These are phyloP conservation scores for Ganoderma multipileum DNA, from an alignment of 1,284 basidiomycete species.

Conservation along the genomic window DNA sequence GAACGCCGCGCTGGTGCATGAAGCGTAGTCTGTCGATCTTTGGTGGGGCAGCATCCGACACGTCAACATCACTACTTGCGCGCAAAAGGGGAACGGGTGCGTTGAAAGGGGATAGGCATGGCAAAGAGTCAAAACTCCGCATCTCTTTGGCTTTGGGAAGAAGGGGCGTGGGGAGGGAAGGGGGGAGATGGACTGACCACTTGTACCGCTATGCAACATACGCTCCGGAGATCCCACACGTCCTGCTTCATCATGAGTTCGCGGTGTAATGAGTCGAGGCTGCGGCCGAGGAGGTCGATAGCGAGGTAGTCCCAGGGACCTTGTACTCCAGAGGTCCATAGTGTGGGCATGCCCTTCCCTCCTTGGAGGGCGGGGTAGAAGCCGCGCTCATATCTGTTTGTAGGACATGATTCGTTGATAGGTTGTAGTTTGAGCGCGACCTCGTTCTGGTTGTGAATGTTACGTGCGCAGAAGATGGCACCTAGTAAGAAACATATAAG, in stretches of 20 bases:
- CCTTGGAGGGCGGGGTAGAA: slow-evolving; percentile 78
- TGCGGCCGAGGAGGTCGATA: slow-evolving; percentile 74
- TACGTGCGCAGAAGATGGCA: slow-evolving; percentile 66
- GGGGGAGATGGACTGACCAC: slow-evolving; percentile 52
- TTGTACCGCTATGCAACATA: slow-evolving; percentile 77
- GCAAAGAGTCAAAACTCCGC: slow-evolving; percentile 17
- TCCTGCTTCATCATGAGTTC: slow-evolving; percentile 51
- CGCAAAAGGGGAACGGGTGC: slow-evolving; percentile 2
- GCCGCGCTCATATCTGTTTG: slow-evolving; percentile 70
- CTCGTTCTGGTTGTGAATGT: slow-evolving; percentile 60
- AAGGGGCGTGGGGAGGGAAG: background rate
- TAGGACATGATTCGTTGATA: slow-evolving; percentile 72
- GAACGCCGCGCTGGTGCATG: slow-evolving; percentile 74
- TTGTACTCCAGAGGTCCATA: slow-evolving; percentile 66
- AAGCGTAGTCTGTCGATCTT: slow-evolving; percentile 73
- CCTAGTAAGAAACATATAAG: slow-evolving; percentile 46
- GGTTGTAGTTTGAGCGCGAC: slow-evolving; percentile 78
- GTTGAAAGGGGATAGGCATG: background rate
- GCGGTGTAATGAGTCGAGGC: slow-evolving; percentile 68
- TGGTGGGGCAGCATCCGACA: slow-evolving; percentile 7
- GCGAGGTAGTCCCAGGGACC: slow-evolving; percentile 76
- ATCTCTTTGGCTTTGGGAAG: background rate
- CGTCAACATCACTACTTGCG: slow-evolving; percentile 16
- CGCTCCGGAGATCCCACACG: slow-evolving; percentile 69
- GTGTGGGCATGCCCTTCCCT: slow-evolving; percentile 72